Base-by-base conservation (phyloP, 257 asterid genomes). In the Penstemon barbatus region DNA sequence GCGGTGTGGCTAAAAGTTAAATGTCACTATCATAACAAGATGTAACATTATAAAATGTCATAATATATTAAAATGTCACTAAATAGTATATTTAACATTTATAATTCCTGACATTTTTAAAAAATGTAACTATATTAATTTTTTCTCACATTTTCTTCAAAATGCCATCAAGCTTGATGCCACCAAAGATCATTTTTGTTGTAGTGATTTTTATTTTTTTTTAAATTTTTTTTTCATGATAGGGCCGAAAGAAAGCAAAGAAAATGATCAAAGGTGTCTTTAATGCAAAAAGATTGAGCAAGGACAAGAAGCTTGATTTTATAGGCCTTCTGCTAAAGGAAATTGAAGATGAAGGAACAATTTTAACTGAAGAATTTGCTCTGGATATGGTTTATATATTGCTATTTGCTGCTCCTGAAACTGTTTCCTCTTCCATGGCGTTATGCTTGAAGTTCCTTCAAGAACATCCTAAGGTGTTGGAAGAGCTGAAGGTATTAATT, bases 171-270 rank as follows among this genome's bases (percentile, higher is more conserved):
- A n/a, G n/a, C n/a, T n/a, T n/a, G n/a, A n/a, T n/a, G n/a, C n/a
- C n/a, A n/a, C n/a, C n/a, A n/a, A n/a, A n/a, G n/a, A n/a, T n/a
- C n/a, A n/a, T n/a, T n/a, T n/a, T n/a, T n/a, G n/a, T 15, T 15
- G n/a, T 15, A 15, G n/a, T n/a, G n/a, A n/a, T n/a, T 15, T 15
- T 15, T n/a, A n/a, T 15, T 15, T 15, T 15, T 15, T 3, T 63
- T 42, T n/a, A n/a, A 9, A 6, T 40, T 5, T 46, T n/a, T 42
- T 44, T n/a, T 2, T 43, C 43, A 41, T 12, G 5, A 52, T 9
- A 84, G 90, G 90, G 90, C 74, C 70, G 85, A 69, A 75, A 75
- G 61, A 84, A 73, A 65, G 85, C 87, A 53, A 79, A 79, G 82
- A 82, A 80, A 75, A 77, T 75, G 79, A 73, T 85, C 68, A 85